Base-by-base conservation (phyloP, 2,329 filamentous ascomycete species). In the Sporothrix schenckii region DNA sequence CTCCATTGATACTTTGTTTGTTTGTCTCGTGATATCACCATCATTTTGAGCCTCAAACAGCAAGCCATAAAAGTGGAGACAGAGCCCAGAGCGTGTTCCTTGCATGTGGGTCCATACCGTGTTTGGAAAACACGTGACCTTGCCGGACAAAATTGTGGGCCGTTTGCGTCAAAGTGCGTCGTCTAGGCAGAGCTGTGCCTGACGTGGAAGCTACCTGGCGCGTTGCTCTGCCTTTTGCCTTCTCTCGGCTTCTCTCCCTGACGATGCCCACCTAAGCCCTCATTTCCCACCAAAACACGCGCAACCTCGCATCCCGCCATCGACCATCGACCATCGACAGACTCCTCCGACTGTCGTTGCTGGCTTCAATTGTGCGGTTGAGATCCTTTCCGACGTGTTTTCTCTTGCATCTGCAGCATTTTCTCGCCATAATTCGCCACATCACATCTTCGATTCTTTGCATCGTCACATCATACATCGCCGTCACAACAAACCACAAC, bases 181-280 rank as follows among this genome's bases (percentile, higher is more conserved):
- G 56, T 49, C 75, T 73, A 80, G 79, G 78, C 79, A 80, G 77
- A 80, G 79, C 80, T 78, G 76, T 77, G 76, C 80, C 72, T 73
- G 71, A 71, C 71, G 69, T 73, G 69, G 69, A 72, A 68, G 65
- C 63, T 58, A 63, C 53, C 52, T 54, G 58, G 49, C 61, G 53
- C 54, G 67, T 63, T 27, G 50, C 58, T 50, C 66, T 49, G 56
- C 52, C 30, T 66, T 11, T 61, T 53, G n/a, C 11, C 56, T 52
- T 54, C 41, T 68, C 54, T 71, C 65, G 50, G 49, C 54, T 58
- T 58, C 44, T 27, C 39, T 69, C 44, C 44, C 21, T 65, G 56
- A 39, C 27, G 27, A 30, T 60, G 56, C 19, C n/a, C 56, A 61
- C 56, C 56, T 39, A 60, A 60, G 30, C 54, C 56, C 50, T 49